These are phyloP conservation scores for Colletotrichum somersetense DNA, from an alignment of 2,329 filamentous ascomycete species.

Conservation along the genomic window DNA sequence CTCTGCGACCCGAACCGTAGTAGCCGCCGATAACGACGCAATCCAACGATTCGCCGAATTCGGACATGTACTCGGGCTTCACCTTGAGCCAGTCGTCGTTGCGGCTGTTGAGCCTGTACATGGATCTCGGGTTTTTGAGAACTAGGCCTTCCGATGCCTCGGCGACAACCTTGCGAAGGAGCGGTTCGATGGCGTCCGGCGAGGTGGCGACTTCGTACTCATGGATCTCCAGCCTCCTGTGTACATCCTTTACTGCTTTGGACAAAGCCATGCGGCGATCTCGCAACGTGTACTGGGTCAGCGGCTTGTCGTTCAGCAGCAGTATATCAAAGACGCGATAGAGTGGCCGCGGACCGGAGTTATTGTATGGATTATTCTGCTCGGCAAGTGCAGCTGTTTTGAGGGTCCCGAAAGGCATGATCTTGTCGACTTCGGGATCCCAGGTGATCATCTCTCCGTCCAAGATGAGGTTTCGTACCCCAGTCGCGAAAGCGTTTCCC, in stretches of 20 bases:
- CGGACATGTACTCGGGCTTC: conserved; percentile 98
- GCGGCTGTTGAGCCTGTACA: conserved; percentile 88
- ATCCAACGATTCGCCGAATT: conserved; percentile 94
- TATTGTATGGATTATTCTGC: conserved; percentile 77
- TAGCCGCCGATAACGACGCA: conserved; percentile 92
- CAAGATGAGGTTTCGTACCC: conserved; percentile 87
- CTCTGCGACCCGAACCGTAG: conserved; percentile 87
- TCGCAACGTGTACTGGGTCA: conserved; percentile 86
- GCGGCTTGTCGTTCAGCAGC: conserved; percentile 82
- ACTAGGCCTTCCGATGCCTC: conserved; percentile 92
- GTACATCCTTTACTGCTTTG: conserved; percentile 75
- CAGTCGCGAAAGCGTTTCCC: conserved; percentile 78
- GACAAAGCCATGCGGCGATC: conserved; percentile 84
- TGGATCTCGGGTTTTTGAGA: conserved; percentile 90
- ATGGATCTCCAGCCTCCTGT: conserved; percentile 87
- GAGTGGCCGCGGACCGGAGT: conserved; percentile 77
- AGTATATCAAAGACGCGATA: conserved; percentile 93
- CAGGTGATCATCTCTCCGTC: conserved; percentile 99
- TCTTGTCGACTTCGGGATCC: conserved; percentile 87
- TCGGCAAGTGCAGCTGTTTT: conserved; percentile 90
- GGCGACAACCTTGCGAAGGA: conserved; percentile 85
- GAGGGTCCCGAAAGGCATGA: conserved; percentile 90
- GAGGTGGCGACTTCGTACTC: conserved; percentile 74
- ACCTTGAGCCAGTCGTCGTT: conserved; percentile 99
- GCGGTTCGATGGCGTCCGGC: conserved; percentile 80